Evolutionary conservation across 805 yeast species (phyloP), one percentile per base, ranked within the genome.

Genomic region (Kodamaea nitidulidarum): DNA sequence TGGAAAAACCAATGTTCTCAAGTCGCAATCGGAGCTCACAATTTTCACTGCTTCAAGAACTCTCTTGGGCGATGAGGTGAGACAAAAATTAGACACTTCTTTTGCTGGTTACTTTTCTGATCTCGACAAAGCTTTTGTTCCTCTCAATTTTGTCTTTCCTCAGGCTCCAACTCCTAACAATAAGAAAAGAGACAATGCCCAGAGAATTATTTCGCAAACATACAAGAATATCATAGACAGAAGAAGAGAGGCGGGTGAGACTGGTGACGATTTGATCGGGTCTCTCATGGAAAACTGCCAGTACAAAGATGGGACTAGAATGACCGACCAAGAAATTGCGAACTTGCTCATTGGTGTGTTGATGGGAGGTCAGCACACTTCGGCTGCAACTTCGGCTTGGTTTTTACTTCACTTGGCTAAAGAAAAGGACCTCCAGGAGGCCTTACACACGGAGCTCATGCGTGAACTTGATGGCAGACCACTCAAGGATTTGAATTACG

Each of bases 361-460:
- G 43, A 91, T 91, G 98, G 98, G 98, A 52, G 98, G 98, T 46
- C 98, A 91, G 71, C 98, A 91, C 63, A 91, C 98, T 16, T 84
- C 95, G 46, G 91, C 97, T 29, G 77, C 98, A 12, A 93, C 98
- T 14, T 85, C 95, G 25, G 83, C 97, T 15, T 91, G 98, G 98
- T 80, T 81, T 54, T 68, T 93, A 54, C 73, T 93, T 46, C 98
- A 91, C 56, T 72, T 91, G 42, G 97, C 88, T 48, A 95, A 83
- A 55, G 73, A 78, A 54, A 95, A 95, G 30, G 83, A 84, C 29
- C 67, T 91, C 43, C 96, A 87, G 67, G 84, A 90, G 43, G 83
- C 81, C 55, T 64, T 93, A 35, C 83, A 74, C 56, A 64, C 77
- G 43, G 98, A 91, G 67, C 82, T 90, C 55, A 69, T 73, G 56